Conservation (phyloP, 208 protist species). For the Acanthamoeba triangularis region DNA sequence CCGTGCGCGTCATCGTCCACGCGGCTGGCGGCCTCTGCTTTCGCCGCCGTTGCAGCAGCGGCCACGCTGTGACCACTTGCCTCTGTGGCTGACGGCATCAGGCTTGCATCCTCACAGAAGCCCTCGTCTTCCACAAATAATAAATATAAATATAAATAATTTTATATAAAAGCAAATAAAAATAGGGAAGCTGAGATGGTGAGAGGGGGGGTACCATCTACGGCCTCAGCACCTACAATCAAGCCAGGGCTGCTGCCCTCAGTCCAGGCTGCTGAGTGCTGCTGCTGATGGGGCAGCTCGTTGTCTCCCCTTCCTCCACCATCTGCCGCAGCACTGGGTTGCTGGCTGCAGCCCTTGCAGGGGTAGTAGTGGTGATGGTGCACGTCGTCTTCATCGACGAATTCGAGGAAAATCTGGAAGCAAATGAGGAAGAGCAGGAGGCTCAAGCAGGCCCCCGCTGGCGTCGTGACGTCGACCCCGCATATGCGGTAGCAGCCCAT, state of each 20-base stretch:
- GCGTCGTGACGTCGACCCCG: slow-evolving; percentile 35
- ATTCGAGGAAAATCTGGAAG: slow-evolving; percentile 69
- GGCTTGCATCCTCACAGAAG: neutral
- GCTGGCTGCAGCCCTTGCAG: neutral
- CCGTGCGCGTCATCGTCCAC: neutral
- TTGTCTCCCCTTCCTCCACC: neutral
- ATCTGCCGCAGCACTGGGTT: neutral
- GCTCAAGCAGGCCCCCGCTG: slow-evolving; percentile 37
- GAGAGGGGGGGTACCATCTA: neutral
- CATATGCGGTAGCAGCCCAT: slow-evolving; percentile 58
- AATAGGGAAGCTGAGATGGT: neutral
- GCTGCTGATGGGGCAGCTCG: neutral
- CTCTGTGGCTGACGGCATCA: neutral
- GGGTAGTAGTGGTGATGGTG: slow-evolving; percentile 72
- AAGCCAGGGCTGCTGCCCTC: neutral
- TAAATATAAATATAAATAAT: neutral
- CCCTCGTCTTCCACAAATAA: neutral
- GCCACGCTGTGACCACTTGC: neutral
- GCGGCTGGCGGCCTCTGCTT: neutral
- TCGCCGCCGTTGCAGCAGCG: neutral
- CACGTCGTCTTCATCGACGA: slow-evolving; percentile 69
- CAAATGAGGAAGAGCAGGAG: slow-evolving; percentile 60
- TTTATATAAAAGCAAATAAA: neutral
- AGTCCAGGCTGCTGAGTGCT: neutral
- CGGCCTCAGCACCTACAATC: neutral